These are phyloP conservation scores for Tolypocladium amazonense DNA, from an alignment of 2,329 filamentous ascomycete genomes.

Conservation along the genomic window DNA sequence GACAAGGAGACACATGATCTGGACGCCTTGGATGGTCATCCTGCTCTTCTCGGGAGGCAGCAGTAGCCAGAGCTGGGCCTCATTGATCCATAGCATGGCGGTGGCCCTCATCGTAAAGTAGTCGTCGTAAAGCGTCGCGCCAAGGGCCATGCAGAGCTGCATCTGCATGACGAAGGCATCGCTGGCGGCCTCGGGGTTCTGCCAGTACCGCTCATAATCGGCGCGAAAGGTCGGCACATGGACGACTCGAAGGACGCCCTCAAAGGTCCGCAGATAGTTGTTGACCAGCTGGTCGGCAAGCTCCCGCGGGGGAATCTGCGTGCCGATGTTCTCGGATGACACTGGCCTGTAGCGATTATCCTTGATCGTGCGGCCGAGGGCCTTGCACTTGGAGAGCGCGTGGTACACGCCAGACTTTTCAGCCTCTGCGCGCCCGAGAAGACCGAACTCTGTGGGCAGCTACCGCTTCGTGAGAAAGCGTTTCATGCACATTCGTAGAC, in stretches of 20 bases:
- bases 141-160: constrained; percentile 43
- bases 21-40: constrained; percentile 36
- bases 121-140: constrained; percentile 35
- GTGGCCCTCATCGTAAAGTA: constrained; percentile 28
- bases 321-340: constrained; percentile 24
- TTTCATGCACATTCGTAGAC: not conserved
- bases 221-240: constrained; percentile 45
- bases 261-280: constrained; percentile 43
- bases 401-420: constrained; percentile 18
- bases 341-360: constrained; percentile 24
- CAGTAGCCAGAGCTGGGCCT: constrained; percentile 40
- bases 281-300: constrained; percentile 40
- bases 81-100: constrained; percentile 39
- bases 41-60: constrained; percentile 35
- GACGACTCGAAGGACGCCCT: constrained; percentile 45
- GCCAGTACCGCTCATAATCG: constrained; percentile 42
- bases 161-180: constrained; percentile 39
- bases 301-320: constrained; percentile 23
- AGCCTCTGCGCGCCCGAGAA: constrained; percentile 14
- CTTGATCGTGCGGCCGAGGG: constrained; percentile 30
- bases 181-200: constrained; percentile 26
- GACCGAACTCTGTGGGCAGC: constrained; percentile 18
- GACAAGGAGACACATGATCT: constrained; percentile 40
- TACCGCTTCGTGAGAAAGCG: constrained; percentile 2
- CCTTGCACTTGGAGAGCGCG: constrained; percentile 28